These are phyloP conservation scores for Wallacemonas sp. DNA, from an alignment of 208 protist genomes.

Conservation along the genomic window DNA sequence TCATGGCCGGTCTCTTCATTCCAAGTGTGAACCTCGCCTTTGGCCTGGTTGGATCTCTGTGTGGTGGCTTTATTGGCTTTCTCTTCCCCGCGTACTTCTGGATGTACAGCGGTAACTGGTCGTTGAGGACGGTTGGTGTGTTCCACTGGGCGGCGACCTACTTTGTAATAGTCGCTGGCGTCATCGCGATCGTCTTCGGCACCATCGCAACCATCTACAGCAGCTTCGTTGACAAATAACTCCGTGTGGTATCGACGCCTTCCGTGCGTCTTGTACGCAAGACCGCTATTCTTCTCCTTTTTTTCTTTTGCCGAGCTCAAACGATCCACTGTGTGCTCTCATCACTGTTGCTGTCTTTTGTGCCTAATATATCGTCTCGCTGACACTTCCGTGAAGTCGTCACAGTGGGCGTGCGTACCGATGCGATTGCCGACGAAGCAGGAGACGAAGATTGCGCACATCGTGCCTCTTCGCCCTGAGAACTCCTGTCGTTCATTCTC, in stretches of 20 bases:
- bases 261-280: no score
- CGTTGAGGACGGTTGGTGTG: conserved; percentile 36
- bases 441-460: no score
- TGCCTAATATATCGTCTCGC: no score
- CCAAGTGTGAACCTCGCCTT: conserved; percentile 68
- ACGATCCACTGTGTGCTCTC: no score
- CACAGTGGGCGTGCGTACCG: no score
- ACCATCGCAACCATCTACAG: conserved; percentile 47
- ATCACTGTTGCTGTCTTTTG: no score
- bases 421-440: no score
- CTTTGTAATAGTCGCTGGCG: conserved; percentile 43
- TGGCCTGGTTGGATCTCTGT: conserved; percentile 64
- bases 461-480: no score
- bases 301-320: no score
- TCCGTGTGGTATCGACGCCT: no score
- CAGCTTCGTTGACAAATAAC: conserved; percentile 23
- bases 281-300: neutral
- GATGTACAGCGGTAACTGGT: conserved; percentile 73
- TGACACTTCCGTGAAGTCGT: no score
- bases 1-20: conserved; percentile 72
- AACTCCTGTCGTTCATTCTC: no score
- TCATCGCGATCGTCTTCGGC: conserved; percentile 70
- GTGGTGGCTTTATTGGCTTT: conserved; percentile 74
- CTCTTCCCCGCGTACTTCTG: conserved; percentile 71
- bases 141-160: conserved; percentile 43